These are phyloP conservation scores for Trametopsis cervina DNA, from an alignment of 768 basidiomycete species.

Conservation along the genomic window DNA sequence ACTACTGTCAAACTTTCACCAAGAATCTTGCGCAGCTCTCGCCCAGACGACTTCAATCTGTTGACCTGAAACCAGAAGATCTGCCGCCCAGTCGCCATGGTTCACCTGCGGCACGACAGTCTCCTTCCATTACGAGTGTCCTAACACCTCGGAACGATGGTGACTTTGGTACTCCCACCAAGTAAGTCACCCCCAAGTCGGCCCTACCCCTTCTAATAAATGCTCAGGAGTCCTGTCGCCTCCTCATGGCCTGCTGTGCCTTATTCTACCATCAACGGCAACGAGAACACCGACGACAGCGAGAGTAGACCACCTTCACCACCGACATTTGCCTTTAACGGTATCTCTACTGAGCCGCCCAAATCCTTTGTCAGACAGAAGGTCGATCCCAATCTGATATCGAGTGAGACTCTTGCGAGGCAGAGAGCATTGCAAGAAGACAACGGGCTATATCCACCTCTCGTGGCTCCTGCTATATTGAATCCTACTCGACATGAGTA, in stretches of 20 bases:
- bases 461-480: slow-evolving; percentile 24
- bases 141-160: not conserved
- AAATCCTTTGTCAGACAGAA: slow-evolving; percentile 25
- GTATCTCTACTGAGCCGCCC: slow-evolving; percentile 56
- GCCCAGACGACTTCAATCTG: slow-evolving; percentile 17
- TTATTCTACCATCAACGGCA: slow-evolving; percentile 28
- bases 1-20: not conserved
- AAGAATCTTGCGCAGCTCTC: slow-evolving; percentile 22
- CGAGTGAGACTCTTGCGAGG: slow-evolving; percentile 36
- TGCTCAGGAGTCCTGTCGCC: slow-evolving; percentile 3
- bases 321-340: slow-evolving; percentile 62
- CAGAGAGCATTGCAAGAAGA: slow-evolving; percentile 43
- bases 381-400: slow-evolving; percentile 33
- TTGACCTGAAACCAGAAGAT: slow-evolving; percentile 16
- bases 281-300: slow-evolving; percentile 17
- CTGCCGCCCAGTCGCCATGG: slow-evolving; percentile 11
- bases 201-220: slow-evolving; percentile 12
- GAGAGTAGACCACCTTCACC: slow-evolving; percentile 39
- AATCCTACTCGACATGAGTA: slow-evolving; percentile 22
- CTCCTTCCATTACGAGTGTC: slow-evolving; percentile 5
- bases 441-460: slow-evolving; percentile 37
- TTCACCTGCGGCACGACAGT: slow-evolving; percentile 1
- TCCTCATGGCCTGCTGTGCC: slow-evolving; percentile 39
- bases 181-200: slow-evolving; percentile 7
- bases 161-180: slow-evolving; percentile 4